Evolutionary conservation across 805 yeast species (phyloP), one percentile per base, ranked within the genome.

Genomic region (Candida ovalis): DNA sequence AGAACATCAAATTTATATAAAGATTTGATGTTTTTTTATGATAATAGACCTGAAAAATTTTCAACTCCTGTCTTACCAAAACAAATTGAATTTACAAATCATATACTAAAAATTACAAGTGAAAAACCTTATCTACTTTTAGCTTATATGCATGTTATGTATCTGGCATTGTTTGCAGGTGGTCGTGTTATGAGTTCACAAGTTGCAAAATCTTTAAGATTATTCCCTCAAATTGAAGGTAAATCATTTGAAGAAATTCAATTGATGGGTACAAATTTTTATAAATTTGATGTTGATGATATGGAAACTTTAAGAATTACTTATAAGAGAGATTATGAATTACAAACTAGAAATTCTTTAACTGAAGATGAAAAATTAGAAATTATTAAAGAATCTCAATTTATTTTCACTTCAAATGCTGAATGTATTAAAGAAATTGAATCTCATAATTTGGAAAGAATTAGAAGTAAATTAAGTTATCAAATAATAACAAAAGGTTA

Each of bases 91-190:
- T 86, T 84, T 58, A 75, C 74, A 27, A 64, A 82, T 35, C 89
- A 84, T 61, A 85, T 88, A 47, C 67, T 71, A 35, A 62, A 68
- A 42, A 74, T 73, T 8, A 76, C 85, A 32, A 61, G 60, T 39
- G 81, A 76, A 40, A 82, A 84, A 59, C 96, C 96, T 7, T 79
- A 85, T 56, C 66, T 86, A 19, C 66, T 88, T 33, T 71, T 88
- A 42, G 94, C 96, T 4, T 88, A 88, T 65, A 80, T 88, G 71
- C 96, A 88, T 63, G 94, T 86, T 42, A 76, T 88, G 80, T 88
- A 88, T 67, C 69, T 88, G 60, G 96, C 94, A 0, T 74, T 88
- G 44, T 88, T 88, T 70, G 96, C 96, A 1, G 96, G 96, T 44
- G 96, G 95, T 17, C 74, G 82, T 53, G 73, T 88, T 30, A 75